A percentile compares a stretch with the other conserved stretches of the same genome.
Evolutionary conservation across 805 yeast genomes (phyloP).

Genomic region (Blastobotrys parvus): DNA sequence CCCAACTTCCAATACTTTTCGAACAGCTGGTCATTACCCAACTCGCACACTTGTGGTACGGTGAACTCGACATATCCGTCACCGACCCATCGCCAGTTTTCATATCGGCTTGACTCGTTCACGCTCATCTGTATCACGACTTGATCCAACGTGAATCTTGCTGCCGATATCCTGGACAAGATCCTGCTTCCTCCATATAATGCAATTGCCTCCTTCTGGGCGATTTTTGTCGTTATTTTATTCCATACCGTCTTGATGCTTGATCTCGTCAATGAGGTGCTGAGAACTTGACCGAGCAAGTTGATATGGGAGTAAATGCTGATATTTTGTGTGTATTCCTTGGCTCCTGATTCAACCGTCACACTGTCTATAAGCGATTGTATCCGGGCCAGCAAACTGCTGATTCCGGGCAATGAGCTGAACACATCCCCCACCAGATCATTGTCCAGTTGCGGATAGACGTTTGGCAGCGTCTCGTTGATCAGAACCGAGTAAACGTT

Average conservation of each 20-base stretch:
- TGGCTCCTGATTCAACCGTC: not conserved
- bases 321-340: not conserved
- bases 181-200: slow-evolving; percentile 9
- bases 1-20: slow-evolving; percentile 21
- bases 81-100: slow-evolving; percentile 2
- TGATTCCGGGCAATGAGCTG: slow-evolving; percentile 2
- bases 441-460: not conserved
- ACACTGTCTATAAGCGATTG: not conserved
- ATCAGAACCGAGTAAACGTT: slow-evolving; percentile 4
- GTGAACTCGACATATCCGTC: slow-evolving; percentile 17
- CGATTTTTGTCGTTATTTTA: not conserved
- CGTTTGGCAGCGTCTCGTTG: slow-evolving; percentile 5
- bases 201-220: not conserved
- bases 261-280: not conserved
- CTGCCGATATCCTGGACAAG: not conserved
- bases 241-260: not conserved
- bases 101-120: slow-evolving; percentile 1
- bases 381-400: slow-evolving; percentile 1
- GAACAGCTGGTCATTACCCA: slow-evolving; percentile 7
- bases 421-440: not conserved
- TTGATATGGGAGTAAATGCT: not conserved
- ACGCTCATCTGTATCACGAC: not conserved
- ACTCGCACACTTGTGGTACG: slow-evolving; percentile 12
- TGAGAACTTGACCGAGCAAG: slow-evolving; percentile 3
- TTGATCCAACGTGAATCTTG: not conserved